These are phyloP conservation scores for Cyclotella kingstonii DNA, from an alignment of 108 stramenopile species.

Conservation along the genomic window DNA sequence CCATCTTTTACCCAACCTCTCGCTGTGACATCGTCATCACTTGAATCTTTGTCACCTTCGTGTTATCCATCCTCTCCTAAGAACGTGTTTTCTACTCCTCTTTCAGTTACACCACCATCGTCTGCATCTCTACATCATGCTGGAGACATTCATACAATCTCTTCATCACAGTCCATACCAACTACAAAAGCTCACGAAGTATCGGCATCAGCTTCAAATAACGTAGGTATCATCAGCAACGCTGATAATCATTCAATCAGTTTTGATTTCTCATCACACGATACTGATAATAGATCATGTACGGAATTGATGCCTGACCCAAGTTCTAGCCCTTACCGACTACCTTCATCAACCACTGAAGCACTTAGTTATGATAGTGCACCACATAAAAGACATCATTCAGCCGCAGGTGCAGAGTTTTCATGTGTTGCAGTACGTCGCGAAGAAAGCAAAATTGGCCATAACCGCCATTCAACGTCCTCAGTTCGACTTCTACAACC, in stretches of 20 bases:
- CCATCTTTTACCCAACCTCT: constrained; percentile 6
- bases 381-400: constrained; percentile 21
- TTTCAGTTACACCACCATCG: constrained; percentile 4
- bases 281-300: neutral
- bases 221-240: neutral
- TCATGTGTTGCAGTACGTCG: neutral
- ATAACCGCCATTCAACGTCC: neutral
- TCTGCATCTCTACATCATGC: neutral
- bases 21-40: neutral
- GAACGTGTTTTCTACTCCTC: constrained; percentile 3
- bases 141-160: neutral
- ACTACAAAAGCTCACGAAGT: neutral
- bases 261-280: no score
- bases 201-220: neutral
- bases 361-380: neutral
- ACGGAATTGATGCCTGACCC: neutral
- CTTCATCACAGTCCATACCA: neutral
- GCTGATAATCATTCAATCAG: no score
- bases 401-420: constrained; percentile 2
- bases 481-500: neutral
- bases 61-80: constrained; percentile 9
- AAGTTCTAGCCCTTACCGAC: neutral
- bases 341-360: constrained; percentile 3
- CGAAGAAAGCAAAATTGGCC: neutral
- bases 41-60: constrained; percentile 1